phyloP scores from a whole-genome alignment of 805 yeast species.

The Dipodascus albidus region DNA sequence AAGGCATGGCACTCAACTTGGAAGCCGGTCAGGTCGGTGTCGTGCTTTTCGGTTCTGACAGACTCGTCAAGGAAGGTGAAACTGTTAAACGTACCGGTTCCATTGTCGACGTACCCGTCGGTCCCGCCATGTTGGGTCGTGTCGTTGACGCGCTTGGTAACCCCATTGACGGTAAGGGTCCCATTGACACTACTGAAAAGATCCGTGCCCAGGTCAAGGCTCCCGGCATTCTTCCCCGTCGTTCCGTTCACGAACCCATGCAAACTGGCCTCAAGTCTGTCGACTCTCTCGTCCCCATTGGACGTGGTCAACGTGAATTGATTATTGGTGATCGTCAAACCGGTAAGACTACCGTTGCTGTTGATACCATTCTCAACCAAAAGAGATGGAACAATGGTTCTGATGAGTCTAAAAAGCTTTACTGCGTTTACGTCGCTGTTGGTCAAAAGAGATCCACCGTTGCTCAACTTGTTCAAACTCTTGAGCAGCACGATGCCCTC shows the following conservation, averaged over 20 bases:
- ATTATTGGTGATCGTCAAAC: conserved; percentile 99
- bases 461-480: conserved; percentile 98
- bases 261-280: conserved; percentile 99
- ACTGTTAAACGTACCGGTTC: conserved; percentile 99
- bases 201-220: conserved; percentile 99
- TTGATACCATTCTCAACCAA: conserved; percentile 97
- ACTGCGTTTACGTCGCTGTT: conserved; percentile 99
- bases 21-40: conserved; percentile 99
- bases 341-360: conserved; percentile 99
- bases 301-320: conserved; percentile 99
- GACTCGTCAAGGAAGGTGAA: conserved; percentile 98
- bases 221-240: conserved; percentile 99
- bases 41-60: conserved; percentile 98
- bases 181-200: conserved; percentile 72
- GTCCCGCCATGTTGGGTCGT: conserved; percentile 97
- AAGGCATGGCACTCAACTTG: conserved; percentile 99
- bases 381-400: conserved; percentile 95
- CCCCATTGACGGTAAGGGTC: conserved; percentile 99
- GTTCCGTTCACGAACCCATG: conserved; percentile 97
- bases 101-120: conserved; percentile 98
- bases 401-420: conserved; percentile 95
- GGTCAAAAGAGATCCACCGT: conserved; percentile 99
- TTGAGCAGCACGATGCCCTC: conserved; percentile 96
- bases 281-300: conserved; percentile 97
- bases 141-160: conserved; percentile 98